phyloP scores from a whole-genome alignment of 164 flowering plant species.

The Berberis thunbergii region DNA sequence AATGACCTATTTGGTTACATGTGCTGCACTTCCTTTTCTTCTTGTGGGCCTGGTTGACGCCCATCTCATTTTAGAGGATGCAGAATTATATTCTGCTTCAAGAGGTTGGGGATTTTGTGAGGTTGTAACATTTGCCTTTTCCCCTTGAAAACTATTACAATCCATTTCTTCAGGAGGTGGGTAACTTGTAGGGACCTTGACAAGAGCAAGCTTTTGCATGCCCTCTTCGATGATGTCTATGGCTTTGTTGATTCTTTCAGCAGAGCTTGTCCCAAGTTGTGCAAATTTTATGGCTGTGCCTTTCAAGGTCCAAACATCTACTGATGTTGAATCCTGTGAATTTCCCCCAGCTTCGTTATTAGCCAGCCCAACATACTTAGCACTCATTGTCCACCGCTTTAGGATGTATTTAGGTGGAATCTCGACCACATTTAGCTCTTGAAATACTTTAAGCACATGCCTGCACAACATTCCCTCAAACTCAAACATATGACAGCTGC shows the following conservation, averaged over 20 bases:
- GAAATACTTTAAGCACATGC: background rate
- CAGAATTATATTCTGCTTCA: background rate
- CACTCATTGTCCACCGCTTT: background rate
- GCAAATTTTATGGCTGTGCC: too few species aligned
- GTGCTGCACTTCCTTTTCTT: constrained; percentile 15
- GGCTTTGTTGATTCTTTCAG: background rate
- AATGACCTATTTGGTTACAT: constrained; percentile 14
- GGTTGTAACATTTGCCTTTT: too few species aligned
- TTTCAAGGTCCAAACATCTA: too few species aligned
- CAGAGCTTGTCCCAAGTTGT: too few species aligned
- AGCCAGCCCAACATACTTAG: background rate
- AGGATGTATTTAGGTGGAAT: background rate
- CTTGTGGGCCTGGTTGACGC: constrained; percentile 6
- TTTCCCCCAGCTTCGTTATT: too few species aligned
- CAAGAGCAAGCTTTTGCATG: background rate
- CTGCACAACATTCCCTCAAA: background rate
- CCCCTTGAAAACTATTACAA: background rate
- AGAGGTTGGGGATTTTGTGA: constrained; percentile 1
- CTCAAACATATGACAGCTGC: background rate
- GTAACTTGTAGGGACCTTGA: background rate
- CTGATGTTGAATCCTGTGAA: too few species aligned
- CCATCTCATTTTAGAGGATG: constrained; percentile 10
- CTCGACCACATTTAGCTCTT: background rate
- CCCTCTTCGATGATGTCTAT: background rate
- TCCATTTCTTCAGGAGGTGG: background rate